Percentiles rank a stretch among this genome's conserved stretches.
Evolutionary conservation across 78 protist species (phyloP).

Genomic region (Capsaspora owczarzaki): DNA sequence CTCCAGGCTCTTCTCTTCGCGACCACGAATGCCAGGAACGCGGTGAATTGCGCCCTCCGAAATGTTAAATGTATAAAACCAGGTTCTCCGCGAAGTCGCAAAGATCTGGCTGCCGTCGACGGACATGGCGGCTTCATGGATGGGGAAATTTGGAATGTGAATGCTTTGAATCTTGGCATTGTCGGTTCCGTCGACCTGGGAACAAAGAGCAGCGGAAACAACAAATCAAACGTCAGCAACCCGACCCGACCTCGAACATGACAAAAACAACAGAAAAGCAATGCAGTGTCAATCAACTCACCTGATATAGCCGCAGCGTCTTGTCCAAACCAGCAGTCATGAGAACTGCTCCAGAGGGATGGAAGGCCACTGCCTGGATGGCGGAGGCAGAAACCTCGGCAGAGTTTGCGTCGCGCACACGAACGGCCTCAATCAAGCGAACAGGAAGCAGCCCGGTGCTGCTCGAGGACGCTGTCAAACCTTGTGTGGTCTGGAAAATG

Average conservation of each 20-base stretch:
- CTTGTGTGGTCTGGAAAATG: neutral
- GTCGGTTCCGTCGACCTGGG: slow-evolving; percentile 11
- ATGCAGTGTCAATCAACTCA: too few relatives aligned
- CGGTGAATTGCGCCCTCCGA: neutral
- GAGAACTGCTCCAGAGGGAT: slow-evolving; percentile 11
- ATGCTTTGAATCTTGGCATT: slow-evolving; percentile 18
- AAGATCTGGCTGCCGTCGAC: slow-evolving; percentile 9
- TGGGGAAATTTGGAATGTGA: neutral
- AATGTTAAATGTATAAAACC: slow-evolving; percentile 8
- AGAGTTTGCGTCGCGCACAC: slow-evolving; percentile 16
- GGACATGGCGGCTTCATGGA: neutral
- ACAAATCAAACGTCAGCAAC: too few relatives aligned
- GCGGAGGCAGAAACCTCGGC: neutral
- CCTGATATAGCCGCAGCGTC: slow-evolving; percentile 23
- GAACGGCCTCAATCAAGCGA: too few relatives aligned
- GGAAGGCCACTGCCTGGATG: slow-evolving; percentile 4
- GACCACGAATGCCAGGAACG: neutral
- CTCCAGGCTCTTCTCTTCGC: neutral
- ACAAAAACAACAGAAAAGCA: too few relatives aligned
- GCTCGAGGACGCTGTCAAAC: too few relatives aligned
- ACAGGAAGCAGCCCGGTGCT: too few relatives aligned
- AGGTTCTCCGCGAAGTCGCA: neutral
- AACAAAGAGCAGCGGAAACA: too few relatives aligned
- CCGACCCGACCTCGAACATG: too few relatives aligned
- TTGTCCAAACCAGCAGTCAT: slow-evolving; percentile 27